Conservation (phyloP, 371 early-diverging fungal species). For the Saksenaea vasiformis region DNA sequence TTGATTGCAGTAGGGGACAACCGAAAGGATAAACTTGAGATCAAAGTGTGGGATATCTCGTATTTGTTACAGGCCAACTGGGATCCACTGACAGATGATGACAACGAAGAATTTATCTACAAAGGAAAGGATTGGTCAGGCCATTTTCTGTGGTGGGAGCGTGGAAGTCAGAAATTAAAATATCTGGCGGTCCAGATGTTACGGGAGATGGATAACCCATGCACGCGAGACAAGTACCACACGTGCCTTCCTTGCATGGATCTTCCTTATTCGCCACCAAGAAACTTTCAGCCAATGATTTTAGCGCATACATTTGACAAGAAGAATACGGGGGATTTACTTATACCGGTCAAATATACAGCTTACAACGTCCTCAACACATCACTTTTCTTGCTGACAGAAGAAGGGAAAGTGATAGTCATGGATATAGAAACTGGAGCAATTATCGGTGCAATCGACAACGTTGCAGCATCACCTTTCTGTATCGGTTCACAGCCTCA, state of each 20-base stretch:
- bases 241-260: not conserved
- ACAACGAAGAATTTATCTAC: not conserved
- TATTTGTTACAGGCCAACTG: conserved; percentile 30
- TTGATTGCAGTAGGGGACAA: conserved; percentile 40
- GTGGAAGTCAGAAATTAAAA: conserved; percentile 23
- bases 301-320: conserved; percentile 40
- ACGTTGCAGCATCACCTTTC: conserved; percentile 22
- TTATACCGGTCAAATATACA: conserved; percentile 47
- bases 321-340: conserved; percentile 4
- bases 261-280: conserved; percentile 41
- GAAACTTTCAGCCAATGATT: conserved; percentile 29
- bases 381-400: conserved; percentile 43
- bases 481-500: conserved; percentile 15
- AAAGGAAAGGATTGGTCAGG: conserved; percentile 9
- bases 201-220: not conserved
- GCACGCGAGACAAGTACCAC: not conserved
- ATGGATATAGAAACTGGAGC: conserved; percentile 49
- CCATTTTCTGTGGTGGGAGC: conserved; percentile 40
- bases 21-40: conserved; percentile 32
- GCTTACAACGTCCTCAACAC: conserved; percentile 50
- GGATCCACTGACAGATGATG: conserved; percentile 19
- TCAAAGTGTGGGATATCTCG: conserved; percentile 50
- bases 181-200: conserved; percentile 33
- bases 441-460: conserved; percentile 37
- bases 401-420: conserved; percentile 49